These are phyloP conservation scores for Microsporum canis DNA, from an alignment of 2,329 filamentous ascomycete species.

Conservation along the genomic window DNA sequence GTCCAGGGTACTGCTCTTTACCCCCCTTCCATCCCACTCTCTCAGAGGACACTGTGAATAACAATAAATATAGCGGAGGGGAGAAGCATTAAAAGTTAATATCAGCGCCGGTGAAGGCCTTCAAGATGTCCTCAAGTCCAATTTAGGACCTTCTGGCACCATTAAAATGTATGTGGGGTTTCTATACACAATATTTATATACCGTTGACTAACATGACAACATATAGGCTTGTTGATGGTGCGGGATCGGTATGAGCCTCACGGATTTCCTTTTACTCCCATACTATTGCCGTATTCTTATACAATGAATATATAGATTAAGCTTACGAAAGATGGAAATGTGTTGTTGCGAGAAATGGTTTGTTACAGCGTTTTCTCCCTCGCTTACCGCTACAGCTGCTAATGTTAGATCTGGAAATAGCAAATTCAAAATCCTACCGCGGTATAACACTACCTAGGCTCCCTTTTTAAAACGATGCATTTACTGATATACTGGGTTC, in stretches of 20 bases:
- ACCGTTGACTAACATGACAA: constrained; percentile 26
- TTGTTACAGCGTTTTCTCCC: constrained; percentile 16
- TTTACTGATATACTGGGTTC: constrained; percentile 7
- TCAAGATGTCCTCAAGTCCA: constrained; percentile 90
- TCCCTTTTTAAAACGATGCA: constrained; percentile 8
- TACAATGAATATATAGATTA: constrained; percentile 52
- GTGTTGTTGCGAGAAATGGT: constrained; percentile 61
- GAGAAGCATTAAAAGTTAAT: constrained; percentile 93
- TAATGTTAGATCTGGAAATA: constrained; percentile 16
- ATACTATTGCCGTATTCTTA: neutral
- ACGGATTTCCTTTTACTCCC: neutral
- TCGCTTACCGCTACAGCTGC: neutral
- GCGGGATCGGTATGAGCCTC: constrained; percentile 43
- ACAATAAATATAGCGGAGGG: constrained; percentile 60
- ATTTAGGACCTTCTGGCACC: constrained; percentile 83
- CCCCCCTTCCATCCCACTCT: constrained; percentile 14
- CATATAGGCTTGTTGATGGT: constrained; percentile 48
- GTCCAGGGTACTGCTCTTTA: constrained; percentile 60
- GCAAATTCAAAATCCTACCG: constrained; percentile 98
- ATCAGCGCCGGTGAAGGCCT: constrained; percentile 91
- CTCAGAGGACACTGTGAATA: constrained; percentile 19
- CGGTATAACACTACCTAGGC: constrained; percentile 43
- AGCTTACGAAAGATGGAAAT: constrained; percentile 97
- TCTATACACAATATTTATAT: neutral
- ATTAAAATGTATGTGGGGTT: constrained; percentile 68